A percentile compares a stretch with the other conserved stretches of the same genome.
These are phyloP conservation scores for Torulaspora pretoriensis DNA, from an alignment of 1,139 yeast genomes.

Conservation along the genomic window DNA sequence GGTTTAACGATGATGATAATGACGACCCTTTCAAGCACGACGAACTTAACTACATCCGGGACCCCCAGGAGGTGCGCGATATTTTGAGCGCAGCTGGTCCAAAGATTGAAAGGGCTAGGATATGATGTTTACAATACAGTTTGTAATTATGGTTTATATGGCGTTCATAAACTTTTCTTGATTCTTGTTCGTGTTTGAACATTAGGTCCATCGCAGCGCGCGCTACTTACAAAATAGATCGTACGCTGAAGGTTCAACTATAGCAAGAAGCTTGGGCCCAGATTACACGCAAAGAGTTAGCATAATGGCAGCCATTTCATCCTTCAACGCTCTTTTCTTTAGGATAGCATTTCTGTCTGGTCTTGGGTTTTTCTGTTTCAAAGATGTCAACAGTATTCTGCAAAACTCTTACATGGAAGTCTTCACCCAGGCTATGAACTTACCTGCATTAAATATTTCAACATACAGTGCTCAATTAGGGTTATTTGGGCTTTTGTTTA, in stretches of 20 bases:
- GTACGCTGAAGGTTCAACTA: neutral
- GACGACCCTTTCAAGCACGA: conserved; percentile 20
- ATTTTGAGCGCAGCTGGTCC: conserved; percentile 33
- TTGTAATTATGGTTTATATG: conserved; percentile 1
- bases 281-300: neutral
- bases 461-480: conserved; percentile 51
- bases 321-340: conserved; percentile 47
- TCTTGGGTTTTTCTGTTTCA: conserved; percentile 44
- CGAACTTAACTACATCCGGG: conserved; percentile 26
- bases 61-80: conserved; percentile 26
- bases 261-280: neutral
- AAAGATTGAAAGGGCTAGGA: conserved; percentile 32
- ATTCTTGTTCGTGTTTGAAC: neutral
- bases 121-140: neutral
- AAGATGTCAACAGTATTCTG: conserved; percentile 42
- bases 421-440: conserved; percentile 39
- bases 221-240: neutral
- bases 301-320: conserved; percentile 56
- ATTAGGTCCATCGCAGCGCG: neutral
- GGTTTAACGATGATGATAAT: conserved; percentile 12
- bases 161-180: neutral
- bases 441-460: conserved; percentile 41
- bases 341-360: conserved; percentile 47
- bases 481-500: conserved; percentile 44
- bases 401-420: conserved; percentile 50